Evolutionary conservation across 2,329 filamentous ascomycete genomes (phyloP).

Genomic region (Calonectria pteridis): DNA sequence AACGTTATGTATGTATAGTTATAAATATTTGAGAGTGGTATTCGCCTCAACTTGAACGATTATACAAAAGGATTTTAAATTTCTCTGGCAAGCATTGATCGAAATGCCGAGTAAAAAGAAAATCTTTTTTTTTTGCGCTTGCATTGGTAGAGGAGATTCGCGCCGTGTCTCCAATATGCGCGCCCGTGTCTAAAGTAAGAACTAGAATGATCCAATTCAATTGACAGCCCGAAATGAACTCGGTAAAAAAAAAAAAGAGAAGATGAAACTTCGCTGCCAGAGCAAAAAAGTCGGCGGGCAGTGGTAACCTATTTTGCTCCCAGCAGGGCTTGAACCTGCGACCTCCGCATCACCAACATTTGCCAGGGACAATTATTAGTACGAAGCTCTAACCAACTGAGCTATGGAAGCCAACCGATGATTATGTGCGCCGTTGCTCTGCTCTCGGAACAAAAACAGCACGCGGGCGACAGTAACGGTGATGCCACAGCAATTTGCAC

Average conservation of each 20-base stretch:
- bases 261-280: not conserved
- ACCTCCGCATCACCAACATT: not conserved
- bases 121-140: not conserved
- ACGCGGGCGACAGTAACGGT: not conserved
- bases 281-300: not conserved
- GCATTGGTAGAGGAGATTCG: not conserved
- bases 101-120: not conserved
- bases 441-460: not conserved
- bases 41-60: not conserved
- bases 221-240: not conserved
- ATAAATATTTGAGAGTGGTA: not conserved
- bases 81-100: not conserved
- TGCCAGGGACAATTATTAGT: not conserved
- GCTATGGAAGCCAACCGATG: not conserved
- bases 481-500: not conserved
- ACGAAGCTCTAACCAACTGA: not conserved
- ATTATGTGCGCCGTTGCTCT: not conserved
- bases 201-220: not conserved
- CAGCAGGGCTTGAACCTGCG: not conserved
- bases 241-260: not conserved
- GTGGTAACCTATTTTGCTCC: not conserved
- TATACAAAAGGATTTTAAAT: not conserved
- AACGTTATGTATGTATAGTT: not conserved
- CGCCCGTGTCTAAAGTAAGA: not conserved
- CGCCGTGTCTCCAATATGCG: no score